Evolutionary conservation across 169 alveolate species (phyloP).

Genomic region (Cyclospora cayetanensis): DNA sequence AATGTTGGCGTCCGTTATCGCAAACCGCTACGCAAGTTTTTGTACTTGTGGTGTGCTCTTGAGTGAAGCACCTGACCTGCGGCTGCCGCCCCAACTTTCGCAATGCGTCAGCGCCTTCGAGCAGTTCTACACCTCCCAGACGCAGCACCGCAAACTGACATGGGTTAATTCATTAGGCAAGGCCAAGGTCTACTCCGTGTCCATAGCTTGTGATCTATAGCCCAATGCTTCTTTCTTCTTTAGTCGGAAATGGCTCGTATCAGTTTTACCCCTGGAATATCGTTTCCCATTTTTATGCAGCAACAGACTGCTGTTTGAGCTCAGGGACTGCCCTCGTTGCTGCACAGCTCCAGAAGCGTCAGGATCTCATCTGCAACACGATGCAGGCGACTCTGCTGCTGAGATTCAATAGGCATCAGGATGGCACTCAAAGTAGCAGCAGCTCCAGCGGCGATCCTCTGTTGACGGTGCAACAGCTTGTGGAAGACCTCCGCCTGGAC

Average conservation of each 20-base stretch:
- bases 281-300: no score
- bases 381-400: slow-evolving; percentile 83
- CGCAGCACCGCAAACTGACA: slow-evolving; percentile 85
- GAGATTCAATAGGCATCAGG: slow-evolving; percentile 76
- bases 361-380: slow-evolving; percentile 79
- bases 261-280: no score
- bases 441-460: slow-evolving; percentile 33
- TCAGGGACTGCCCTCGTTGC: slow-evolving; percentile 74
- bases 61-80: slow-evolving; percentile 64
- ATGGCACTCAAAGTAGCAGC: neutral
- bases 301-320: neutral
- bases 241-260: no score
- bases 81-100: slow-evolving; percentile 75
- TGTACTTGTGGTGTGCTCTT: no score
- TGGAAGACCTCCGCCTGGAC: slow-evolving; percentile 59
- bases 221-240: no score
- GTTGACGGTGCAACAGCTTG: slow-evolving; percentile 47
- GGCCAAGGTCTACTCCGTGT: slow-evolving; percentile 1
- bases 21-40: no score
- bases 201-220: neutral
- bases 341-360: slow-evolving; percentile 69
- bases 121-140: slow-evolving; percentile 76
- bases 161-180: slow-evolving; percentile 87
- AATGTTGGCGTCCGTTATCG: no score
- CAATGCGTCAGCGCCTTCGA: slow-evolving; percentile 77